Evolutionary conservation across 2,329 filamentous ascomycete genomes (phyloP).

Genomic region (Penicillium sp.): DNA sequence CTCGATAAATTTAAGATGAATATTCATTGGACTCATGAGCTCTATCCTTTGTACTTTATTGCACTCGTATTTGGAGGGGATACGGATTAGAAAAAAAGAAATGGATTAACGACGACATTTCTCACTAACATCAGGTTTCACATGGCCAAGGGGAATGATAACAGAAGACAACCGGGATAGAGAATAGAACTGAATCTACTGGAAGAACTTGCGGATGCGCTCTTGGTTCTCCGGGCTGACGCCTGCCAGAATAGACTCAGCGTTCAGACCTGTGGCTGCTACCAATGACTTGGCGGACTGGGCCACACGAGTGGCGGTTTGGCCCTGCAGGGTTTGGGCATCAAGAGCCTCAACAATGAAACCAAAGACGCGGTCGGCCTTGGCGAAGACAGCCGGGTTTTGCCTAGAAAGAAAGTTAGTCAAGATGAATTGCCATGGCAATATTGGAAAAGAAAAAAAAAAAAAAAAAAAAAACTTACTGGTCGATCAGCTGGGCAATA

Average conservation of each 20-base stretch:
- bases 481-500: slow-evolving; percentile 84
- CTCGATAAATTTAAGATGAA: neutral
- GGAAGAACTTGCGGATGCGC: slow-evolving; percentile 76
- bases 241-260: slow-evolving; percentile 70
- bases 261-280: slow-evolving; percentile 70
- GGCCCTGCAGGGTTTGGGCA: slow-evolving; percentile 82
- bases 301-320: slow-evolving; percentile 75
- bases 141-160: slow-evolving; percentile 25
- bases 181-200: slow-evolving; percentile 45
- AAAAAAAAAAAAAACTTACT: slow-evolving; percentile 62
- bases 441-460: slow-evolving; percentile 3
- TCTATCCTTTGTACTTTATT: neutral
- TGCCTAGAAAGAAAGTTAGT: slow-evolving; percentile 57
- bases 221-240: slow-evolving; percentile 79
- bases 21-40: neutral
- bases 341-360: slow-evolving; percentile 87
- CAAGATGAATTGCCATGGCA: neutral
- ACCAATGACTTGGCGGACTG: slow-evolving; percentile 76
- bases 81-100: slow-evolving; percentile 2
- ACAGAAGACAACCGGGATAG: slow-evolving; percentile 12
- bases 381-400: slow-evolving; percentile 76
- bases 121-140: slow-evolving; percentile 26
- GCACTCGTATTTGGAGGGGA: neutral
- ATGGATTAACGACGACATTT: slow-evolving; percentile 19
- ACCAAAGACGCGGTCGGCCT: slow-evolving; percentile 79